Evolutionary conservation across 2,329 filamentous ascomycete genomes (phyloP).

Genomic region (Corinectria fuckeliana): DNA sequence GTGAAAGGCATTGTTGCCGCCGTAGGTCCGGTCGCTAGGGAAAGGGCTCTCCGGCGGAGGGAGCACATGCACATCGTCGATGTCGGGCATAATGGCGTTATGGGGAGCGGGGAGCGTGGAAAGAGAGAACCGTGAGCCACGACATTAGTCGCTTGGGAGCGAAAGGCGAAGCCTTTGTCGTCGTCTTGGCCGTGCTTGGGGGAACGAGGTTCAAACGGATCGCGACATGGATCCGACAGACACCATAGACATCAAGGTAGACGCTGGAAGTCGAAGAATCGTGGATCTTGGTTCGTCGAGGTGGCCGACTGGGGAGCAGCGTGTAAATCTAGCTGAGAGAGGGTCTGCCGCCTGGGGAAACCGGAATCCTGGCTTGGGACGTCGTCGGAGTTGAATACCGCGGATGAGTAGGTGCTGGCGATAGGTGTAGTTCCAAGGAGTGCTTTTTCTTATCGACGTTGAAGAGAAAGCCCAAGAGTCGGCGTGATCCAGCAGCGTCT

Average conservation of each 20-base stretch:
- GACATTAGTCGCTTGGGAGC: conserved; percentile 32
- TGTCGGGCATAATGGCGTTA: conserved; percentile 40
- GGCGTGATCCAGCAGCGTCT: neutral
- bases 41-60: conserved; percentile 48
- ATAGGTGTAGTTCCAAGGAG: neutral
- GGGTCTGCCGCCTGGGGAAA: neutral
- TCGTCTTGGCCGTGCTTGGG: conserved; percentile 17
- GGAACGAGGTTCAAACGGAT: conserved; percentile 22
- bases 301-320: neutral
- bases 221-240: conserved; percentile 4
- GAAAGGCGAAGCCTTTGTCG: conserved; percentile 15
- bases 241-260: neutral
- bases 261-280: neutral
- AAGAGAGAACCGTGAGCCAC: conserved; percentile 32
- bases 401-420: neutral
- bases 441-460: neutral
- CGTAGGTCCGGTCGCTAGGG: conserved; percentile 54
- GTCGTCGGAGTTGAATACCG: neutral
- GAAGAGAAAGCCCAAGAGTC: neutral
- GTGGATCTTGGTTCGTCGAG: neutral
- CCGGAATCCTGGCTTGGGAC: neutral
- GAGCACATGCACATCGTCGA: conserved; percentile 50
- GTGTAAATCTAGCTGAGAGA: neutral
- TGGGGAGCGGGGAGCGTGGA: conserved; percentile 32
- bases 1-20: conserved; percentile 73